These are phyloP conservation scores for Colletotrichum graminicola DNA, from an alignment of 2,329 filamentous ascomycete species.

Conservation along the genomic window DNA sequence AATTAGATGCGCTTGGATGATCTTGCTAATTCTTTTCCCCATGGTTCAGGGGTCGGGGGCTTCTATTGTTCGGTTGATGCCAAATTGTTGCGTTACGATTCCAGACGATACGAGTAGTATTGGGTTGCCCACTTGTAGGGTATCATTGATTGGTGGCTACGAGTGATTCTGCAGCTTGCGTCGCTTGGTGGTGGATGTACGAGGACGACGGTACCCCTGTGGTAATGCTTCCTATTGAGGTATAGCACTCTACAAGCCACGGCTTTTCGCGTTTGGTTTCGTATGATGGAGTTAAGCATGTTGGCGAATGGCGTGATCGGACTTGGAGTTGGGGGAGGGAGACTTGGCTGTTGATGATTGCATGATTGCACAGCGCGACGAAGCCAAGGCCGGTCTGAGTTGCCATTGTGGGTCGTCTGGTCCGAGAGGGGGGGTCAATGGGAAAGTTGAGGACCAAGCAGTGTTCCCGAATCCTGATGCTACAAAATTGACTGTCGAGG, in stretches of 20 bases:
- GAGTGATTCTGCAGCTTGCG: neutral
- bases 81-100: too few relatives aligned
- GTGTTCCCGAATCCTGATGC: neutral
- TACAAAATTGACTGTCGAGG: neutral
- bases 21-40: neutral
- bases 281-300: constrained; percentile 17
- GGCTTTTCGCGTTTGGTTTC: constrained; percentile 30
- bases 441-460: neutral
- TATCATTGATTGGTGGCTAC: neutral
- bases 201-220: neutral
- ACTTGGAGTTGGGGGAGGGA: neutral
- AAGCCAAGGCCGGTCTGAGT: neutral
- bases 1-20: neutral
- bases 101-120: neutral
- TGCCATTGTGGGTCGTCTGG: constrained; percentile 20
- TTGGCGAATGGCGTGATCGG: constrained; percentile 19
- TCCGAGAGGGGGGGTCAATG: neutral
- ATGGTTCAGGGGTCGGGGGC: neutral
- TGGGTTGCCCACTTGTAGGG: neutral
- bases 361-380: neutral
- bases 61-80: neutral
- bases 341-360: constrained; percentile 2
- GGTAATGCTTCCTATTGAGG: neutral
- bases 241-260: neutral
- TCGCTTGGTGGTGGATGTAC: neutral